These are phyloP conservation scores for Mycena polygramma DNA, from an alignment of 768 basidiomycete genomes.

Conservation along the genomic window DNA sequence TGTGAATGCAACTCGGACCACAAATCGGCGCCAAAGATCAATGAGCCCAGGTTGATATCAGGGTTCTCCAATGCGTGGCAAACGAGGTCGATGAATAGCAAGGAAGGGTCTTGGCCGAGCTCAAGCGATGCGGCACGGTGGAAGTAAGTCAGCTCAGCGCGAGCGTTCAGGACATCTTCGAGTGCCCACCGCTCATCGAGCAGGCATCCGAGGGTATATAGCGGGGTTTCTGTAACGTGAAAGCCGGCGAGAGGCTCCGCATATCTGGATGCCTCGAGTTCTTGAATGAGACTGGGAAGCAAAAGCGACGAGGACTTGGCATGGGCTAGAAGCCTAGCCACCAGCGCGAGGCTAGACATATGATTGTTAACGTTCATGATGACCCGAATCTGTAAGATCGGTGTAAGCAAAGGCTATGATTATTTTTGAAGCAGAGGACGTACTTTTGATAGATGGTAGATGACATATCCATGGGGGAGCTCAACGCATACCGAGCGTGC, in stretches of 20 bases:
- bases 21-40: not conserved
- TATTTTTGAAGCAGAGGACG: too few relatives aligned
- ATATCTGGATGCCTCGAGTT: not conserved
- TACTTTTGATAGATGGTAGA: too few relatives aligned
- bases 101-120: not conserved
- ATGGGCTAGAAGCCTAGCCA: not conserved
- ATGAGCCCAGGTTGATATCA: not conserved
- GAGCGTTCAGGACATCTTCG: slow-evolving; percentile 8
- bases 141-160: slow-evolving; percentile 9
- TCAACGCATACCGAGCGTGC: too few relatives aligned
- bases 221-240: not conserved
- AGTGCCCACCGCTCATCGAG: slow-evolving; percentile 10
- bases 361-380: not conserved
- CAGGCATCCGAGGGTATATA: slow-evolving; percentile 6
- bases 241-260: slow-evolving; percentile 2
- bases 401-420: too few relatives aligned
- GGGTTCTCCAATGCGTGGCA: too few relatives aligned
- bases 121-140: too few relatives aligned
- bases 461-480: too few relatives aligned
- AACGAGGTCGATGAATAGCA: slow-evolving; percentile 1
- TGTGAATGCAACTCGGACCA: not conserved
- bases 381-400: not conserved
- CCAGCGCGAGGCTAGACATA: not conserved
- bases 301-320: not conserved
- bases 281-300: not conserved